Evolutionary conservation across 164 flowering plant species (phyloP).

Genomic region (Cinnamomum micranthum): DNA sequence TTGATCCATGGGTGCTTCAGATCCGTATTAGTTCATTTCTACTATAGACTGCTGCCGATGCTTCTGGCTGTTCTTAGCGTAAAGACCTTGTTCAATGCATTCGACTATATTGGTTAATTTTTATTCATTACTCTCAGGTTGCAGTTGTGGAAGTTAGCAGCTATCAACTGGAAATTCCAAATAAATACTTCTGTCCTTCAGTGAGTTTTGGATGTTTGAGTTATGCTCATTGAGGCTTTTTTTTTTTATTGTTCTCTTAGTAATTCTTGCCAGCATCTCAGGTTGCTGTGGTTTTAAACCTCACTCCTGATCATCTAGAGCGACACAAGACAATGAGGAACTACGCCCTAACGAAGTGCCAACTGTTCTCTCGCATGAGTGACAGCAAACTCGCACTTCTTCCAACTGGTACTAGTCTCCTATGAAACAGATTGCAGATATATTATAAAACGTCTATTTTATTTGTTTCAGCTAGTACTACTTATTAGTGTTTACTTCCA

Average conservation of each 20-base stretch:
- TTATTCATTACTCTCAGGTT: conserved; percentile 24
- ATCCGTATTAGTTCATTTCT: not conserved
- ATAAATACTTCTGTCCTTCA: conserved; percentile 34
- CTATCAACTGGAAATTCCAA: conserved; percentile 43
- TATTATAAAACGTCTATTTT: too few relatives aligned
- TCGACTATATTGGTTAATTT: not conserved
- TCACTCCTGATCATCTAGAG: conserved; percentile 46
- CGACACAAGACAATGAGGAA: conserved; percentile 42
- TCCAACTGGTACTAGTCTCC: conserved; percentile 27
- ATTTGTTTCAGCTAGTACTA: too few relatives aligned
- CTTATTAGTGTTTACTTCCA: not conserved
- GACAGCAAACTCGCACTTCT: conserved; percentile 32
- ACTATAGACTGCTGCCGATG: not conserved
- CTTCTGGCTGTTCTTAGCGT: not conserved
- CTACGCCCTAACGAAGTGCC: conserved; percentile 37
- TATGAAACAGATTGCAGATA: not conserved
- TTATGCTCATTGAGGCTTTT: not conserved
- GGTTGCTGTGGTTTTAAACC: conserved; percentile 44
- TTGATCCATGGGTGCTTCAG: not conserved
- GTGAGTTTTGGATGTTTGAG: conserved; percentile 14
- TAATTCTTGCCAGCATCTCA: conserved; percentile 9
- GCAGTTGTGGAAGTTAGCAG: conserved; percentile 57
- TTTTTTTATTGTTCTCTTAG: not conserved
- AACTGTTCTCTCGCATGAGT: conserved; percentile 37
- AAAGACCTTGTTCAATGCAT: not conserved